Evolutionary conservation across 176 grass and related monocot genomes (phyloP), one percentile per base, ranked within the genome.

Genomic region (Oryza longistaminata): DNA sequence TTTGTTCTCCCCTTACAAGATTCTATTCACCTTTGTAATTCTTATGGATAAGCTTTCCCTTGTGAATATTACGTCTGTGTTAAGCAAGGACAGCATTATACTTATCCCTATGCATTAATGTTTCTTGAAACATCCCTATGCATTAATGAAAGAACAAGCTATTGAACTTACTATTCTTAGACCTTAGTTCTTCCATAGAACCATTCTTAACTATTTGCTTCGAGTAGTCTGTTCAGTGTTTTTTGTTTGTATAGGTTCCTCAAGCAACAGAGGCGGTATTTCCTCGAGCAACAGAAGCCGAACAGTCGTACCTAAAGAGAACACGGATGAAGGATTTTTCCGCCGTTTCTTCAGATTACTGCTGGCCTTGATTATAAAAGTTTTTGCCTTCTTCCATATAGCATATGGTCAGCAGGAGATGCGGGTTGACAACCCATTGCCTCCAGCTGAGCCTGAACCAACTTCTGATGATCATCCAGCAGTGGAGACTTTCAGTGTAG

Each of bases 311-410:
- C 79, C 85, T 64, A 74, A 75, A 80, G 82, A 83, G 31, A 70
- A 66, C 74, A 72, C n/a, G 3, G 71, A 66, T 16, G 86, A 91
- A 77, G 88, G 89, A 50, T 77, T 27, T 45, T 83, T 93, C 7
- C 81, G 68, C 70, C 60, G n/a, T 66, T 85, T 90, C 40, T 7
- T 70, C 80, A 83, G 80, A 79, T 17, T 92, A 48, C 70, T 98
- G 17, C 81, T 90, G 27, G 40, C 82, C 44, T 73, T 91, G n/a
- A 48, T 92, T 64, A 52, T 89, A 58, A 90, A 83, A 77, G 13
- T 89, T 33, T 87, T 94, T 4, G 48, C 89, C 65, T 90, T 93
- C 81, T 85, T 94, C 55, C 86, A 70, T 27, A 68, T 91, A 75
- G 74, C 21, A 82, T 49, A 33, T 66, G 62, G 44, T 64, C 85